phyloP scores from a whole-genome alignment of 768 basidiomycete genomes.

The Russula virescens region DNA sequence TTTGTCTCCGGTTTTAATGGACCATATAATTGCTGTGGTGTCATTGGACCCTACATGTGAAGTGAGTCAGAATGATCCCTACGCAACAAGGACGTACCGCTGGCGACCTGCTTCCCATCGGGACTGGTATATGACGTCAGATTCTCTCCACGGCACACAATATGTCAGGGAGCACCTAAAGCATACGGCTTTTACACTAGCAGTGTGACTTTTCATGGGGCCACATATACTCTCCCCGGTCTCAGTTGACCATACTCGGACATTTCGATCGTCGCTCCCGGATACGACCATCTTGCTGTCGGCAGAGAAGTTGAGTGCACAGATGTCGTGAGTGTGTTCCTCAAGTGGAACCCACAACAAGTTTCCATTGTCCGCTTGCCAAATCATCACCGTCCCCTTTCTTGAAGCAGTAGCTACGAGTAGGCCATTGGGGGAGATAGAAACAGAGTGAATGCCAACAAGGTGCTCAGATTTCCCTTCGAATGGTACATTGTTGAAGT shows the following conservation, averaged over 20 bases:
- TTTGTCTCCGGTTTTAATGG: conserved; percentile 6
- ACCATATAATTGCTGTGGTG: conserved; percentile 11
- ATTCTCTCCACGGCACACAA: not conserved
- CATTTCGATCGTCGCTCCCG: conserved; percentile 16
- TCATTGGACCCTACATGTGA: conserved; percentile 12
- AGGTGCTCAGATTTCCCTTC: conserved; percentile 7
- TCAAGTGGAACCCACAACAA: conserved; percentile 15
- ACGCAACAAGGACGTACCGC: conserved; percentile 1
- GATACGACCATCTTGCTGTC: conserved; percentile 21
- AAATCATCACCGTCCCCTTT: too few relatives aligned
- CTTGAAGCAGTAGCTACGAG: too few relatives aligned
- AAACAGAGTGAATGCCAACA: conserved; percentile 1
- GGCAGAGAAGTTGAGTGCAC: conserved; percentile 17
- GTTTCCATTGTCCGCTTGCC: conserved; percentile 13
- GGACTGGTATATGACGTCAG: conserved; percentile 4
- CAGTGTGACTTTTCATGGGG: conserved; percentile 11
- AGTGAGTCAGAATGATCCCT: not conserved
- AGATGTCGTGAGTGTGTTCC: conserved; percentile 16
- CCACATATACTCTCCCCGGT: conserved; percentile 12
- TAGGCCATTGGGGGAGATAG: too few relatives aligned
- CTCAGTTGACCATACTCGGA: conserved; percentile 18
- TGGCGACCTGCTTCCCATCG: conserved; percentile 15
- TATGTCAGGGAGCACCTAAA: conserved; percentile 2
- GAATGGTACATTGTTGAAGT: not conserved
- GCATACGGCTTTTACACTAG: conserved; percentile 9